Percentiles rank a stretch among this genome's conserved stretches.
phyloP scores from a whole-genome alignment of 75 land plant species.

The Picea sitchensis region DNA sequence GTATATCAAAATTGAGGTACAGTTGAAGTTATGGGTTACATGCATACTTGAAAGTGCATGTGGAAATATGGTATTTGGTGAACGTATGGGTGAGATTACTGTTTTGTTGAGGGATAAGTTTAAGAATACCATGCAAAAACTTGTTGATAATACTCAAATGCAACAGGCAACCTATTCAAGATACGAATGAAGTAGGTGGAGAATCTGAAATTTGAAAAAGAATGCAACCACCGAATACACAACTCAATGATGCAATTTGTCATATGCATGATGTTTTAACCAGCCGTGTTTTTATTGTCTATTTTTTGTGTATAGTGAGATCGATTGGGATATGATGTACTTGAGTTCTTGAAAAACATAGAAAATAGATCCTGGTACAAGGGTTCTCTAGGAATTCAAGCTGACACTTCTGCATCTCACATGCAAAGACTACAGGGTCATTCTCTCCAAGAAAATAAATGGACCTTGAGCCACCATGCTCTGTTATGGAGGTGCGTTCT shows the following conservation, averaged over 20 bases:
- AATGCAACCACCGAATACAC: constrained; percentile 83
- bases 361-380: constrained; percentile 89
- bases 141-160: constrained; percentile 77
- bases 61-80: constrained; percentile 55
- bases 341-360: constrained; percentile 72
- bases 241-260: constrained; percentile 53
- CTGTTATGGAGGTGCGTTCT: constrained; percentile 62
- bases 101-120: constrained; percentile 84
- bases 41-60: constrained; percentile 49
- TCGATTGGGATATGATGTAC: constrained; percentile 92
- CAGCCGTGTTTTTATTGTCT: constrained; percentile 68
- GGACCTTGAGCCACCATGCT: constrained; percentile 68
- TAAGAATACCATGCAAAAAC: constrained; percentile 77
- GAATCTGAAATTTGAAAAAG: constrained; percentile 76
- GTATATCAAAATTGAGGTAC: constrained; percentile 71
- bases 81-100: constrained; percentile 76
- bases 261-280: constrained; percentile 77
- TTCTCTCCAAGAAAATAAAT: constrained; percentile 53
- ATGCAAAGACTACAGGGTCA: constrained; percentile 70
- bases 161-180: constrained; percentile 73
- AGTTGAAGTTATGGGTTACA: constrained; percentile 80
- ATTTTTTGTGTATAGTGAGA: constrained; percentile 87
- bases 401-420: constrained; percentile 68
- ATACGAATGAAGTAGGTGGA: constrained; percentile 64
- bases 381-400: constrained; percentile 59